phyloP scores from a whole-genome alignment of 1,284 basidiomycete species.

The Apiotrichum porosum region DNA sequence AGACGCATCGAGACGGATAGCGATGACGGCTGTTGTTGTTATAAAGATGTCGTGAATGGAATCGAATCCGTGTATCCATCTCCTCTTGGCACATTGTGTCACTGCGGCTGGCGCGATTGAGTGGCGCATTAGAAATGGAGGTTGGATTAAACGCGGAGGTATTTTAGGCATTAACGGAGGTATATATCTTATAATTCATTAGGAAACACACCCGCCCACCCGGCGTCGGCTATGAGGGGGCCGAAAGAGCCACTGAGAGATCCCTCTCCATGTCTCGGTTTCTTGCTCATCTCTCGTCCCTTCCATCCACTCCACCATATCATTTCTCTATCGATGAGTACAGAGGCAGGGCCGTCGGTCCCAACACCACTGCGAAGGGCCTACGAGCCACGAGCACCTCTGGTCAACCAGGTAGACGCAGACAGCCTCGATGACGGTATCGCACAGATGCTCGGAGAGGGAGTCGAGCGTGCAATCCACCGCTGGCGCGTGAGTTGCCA shows the following conservation, averaged over 20 bases:
- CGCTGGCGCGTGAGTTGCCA: slow-evolving; percentile 65
- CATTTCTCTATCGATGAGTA: not conserved
- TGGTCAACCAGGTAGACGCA: slow-evolving; percentile 89
- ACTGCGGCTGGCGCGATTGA: no score
- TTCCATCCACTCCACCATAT: not conserved
- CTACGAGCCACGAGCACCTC: slow-evolving; percentile 53
- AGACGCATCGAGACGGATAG: slow-evolving; percentile 6
- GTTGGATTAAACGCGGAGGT: not conserved
- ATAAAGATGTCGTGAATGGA: not conserved
- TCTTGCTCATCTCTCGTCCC: not conserved
- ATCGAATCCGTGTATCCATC: not conserved
- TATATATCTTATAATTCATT: not conserved
- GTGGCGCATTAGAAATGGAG: not conserved
- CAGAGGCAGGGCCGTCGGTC: not conserved
- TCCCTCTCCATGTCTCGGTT: not conserved
- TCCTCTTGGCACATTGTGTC: no score
- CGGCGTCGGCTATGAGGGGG: no score
- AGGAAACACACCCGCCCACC: no score
- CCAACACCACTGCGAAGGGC: not conserved
- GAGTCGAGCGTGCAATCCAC: slow-evolving; percentile 69
- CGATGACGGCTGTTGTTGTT: not conserved
- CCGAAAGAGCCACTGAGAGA: not conserved
- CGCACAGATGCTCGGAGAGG: slow-evolving; percentile 73
- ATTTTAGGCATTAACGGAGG: slow-evolving; percentile 9
- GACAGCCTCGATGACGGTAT: slow-evolving; percentile 89